Percentiles rank a stretch among this genome's conserved stretches.
Conservation (phyloP, 345 rosid species). For the Leavenworthia alabamica region DNA sequence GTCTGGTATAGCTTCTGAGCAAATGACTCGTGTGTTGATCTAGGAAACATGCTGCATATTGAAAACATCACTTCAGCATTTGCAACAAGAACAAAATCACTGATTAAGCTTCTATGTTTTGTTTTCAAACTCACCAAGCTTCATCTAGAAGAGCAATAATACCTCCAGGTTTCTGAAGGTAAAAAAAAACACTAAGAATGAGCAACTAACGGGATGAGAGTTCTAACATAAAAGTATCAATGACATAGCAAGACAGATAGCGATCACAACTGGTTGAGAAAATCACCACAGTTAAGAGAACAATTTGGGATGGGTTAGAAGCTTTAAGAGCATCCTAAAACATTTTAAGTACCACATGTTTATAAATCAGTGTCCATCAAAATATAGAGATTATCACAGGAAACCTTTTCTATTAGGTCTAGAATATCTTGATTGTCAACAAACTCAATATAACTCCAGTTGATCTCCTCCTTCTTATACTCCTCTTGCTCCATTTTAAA, state of each 20-base stretch:
- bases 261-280: neutral
- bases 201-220: constrained; percentile 6
- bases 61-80: constrained; percentile 11
- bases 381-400: neutral
- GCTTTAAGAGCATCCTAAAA: neutral
- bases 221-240: neutral
- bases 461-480: constrained; percentile 84
- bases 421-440: constrained; percentile 93
- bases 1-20: constrained; percentile 98
- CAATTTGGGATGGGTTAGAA: neutral
- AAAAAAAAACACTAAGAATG: neutral
- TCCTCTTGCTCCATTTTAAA: constrained; percentile 99
- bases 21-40: constrained; percentile 97
- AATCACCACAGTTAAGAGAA: neutral
- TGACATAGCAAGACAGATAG: too few species aligned
- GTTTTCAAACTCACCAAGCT: constrained; percentile 72
- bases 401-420: constrained; percentile 97
- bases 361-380: neutral
- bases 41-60: constrained; percentile 85
- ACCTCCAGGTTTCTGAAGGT: constrained; percentile 97
- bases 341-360: neutral
- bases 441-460: constrained; percentile 99
- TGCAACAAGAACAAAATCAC: neutral
- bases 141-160: constrained; percentile 97
- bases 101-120: neutral